phyloP scores from a whole-genome alignment of 2,329 filamentous ascomycete genomes.

The Triangularia verruculosa region DNA sequence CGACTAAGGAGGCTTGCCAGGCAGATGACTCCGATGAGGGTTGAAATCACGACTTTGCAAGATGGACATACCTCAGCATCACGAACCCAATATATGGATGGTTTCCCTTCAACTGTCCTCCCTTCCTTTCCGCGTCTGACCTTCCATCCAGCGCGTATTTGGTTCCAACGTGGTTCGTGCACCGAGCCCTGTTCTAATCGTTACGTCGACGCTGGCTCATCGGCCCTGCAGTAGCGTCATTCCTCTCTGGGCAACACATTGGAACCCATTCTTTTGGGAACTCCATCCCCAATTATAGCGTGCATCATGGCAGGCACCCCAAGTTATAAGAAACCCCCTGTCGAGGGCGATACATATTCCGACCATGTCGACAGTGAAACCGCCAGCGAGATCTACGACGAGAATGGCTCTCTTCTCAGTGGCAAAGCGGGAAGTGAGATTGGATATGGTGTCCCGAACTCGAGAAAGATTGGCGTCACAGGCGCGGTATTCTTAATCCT shows the following conservation, averaged over 20 bases:
- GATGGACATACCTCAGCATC: neutral
- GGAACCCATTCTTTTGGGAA: neutral
- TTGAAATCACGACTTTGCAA: neutral
- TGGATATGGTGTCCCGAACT: constrained; percentile 35
- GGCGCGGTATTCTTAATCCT: constrained; percentile 54
- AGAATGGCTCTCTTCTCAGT: neutral
- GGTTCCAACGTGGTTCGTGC: neutral
- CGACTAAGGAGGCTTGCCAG: neutral
- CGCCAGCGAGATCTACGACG: constrained; percentile 2
- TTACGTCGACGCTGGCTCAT: neutral
- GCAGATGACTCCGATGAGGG: neutral
- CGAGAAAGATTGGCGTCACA: constrained; percentile 50
- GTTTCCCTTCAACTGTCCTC: neutral
- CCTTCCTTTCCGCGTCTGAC: neutral
- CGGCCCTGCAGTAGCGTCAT: neutral
- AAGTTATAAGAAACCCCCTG: constrained; percentile 1
- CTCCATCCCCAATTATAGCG: neutral
- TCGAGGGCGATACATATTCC: neutral
- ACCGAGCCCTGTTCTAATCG: neutral
- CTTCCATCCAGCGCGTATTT: neutral
- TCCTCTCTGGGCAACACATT: neutral
- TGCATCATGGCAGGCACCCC: neutral
- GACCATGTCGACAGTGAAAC: constrained; percentile 9
- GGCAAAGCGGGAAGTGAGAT: constrained; percentile 27
- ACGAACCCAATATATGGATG: neutral